Evolutionary conservation across 2,329 filamentous ascomycete species (phyloP).

Genomic region (Colletotrichum spaethianum): DNA sequence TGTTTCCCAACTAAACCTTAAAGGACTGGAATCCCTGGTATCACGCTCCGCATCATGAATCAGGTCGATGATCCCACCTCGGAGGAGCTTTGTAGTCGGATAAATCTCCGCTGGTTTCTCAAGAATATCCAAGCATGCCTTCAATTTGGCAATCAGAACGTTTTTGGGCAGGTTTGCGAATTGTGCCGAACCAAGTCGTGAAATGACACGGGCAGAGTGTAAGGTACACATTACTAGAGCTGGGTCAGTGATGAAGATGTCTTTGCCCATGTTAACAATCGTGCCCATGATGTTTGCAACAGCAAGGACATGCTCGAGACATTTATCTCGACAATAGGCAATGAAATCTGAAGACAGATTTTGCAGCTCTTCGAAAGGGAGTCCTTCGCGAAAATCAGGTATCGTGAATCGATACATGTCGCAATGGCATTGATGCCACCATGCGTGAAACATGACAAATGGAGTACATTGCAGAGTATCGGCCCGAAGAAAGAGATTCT

Average conservation of each 20-base stretch:
- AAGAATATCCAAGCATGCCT: constrained; percentile 24
- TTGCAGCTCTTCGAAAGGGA: constrained; percentile 17
- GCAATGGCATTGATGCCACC: constrained; percentile 47
- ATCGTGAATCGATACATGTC: constrained; percentile 46
- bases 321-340: constrained; percentile 20
- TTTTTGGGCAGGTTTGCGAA: constrained; percentile 19
- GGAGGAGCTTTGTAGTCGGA: constrained; percentile 26
- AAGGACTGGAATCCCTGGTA: constrained; percentile 16
- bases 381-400: constrained; percentile 36
- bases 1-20: constrained; percentile 29
- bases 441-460: constrained; percentile 46
- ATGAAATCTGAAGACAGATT: constrained; percentile 4
- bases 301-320: constrained; percentile 35
- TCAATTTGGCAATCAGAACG: constrained; percentile 4
- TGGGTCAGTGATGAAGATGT: constrained; percentile 37
- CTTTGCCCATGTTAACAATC: constrained; percentile 13
- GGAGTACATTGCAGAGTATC: constrained; percentile 44
- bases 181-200: constrained; percentile 19
- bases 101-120: constrained; percentile 31
- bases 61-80: constrained; percentile 26
- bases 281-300: constrained; percentile 29
- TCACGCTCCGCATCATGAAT: constrained; percentile 32
- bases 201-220: constrained; percentile 36
- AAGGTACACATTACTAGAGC: constrained; percentile 37
- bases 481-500: constrained; percentile 43